Evolutionary conservation across 371 early-diverging fungal genomes (phyloP), one percentile per base, ranked within the genome.

Genomic region (Haplosporangium sp.): DNA sequence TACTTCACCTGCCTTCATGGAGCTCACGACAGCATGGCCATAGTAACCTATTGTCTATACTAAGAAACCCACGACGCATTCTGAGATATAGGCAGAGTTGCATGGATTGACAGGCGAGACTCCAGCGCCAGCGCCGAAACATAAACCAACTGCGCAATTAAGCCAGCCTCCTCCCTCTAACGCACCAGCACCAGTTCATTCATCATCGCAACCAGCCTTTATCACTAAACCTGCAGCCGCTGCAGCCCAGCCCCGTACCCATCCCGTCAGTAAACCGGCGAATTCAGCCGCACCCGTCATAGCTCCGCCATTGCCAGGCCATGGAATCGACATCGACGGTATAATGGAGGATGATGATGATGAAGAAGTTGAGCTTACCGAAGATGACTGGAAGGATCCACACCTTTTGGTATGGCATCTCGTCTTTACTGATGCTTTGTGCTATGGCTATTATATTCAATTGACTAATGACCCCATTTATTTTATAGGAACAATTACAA

Each of bases 321-420:
- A 82, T 21, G 80, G 73, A 12, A 20, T 76, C 9, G 80, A 83
- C 63, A 53, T 86, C n/a, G 62, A 55, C 6, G 74, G 57, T 13
- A 53, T 64, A 2, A 55, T 69, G 57, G 65, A 67, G 21, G 73
- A 80, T 6, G 73, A 81, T 16, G 74, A 80, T 18, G 79, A 80
- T 51, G 80, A 63, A n/a, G 80, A 85, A 12, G 80, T 86, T 0
- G 82, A 86, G 37, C 41, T 85, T 21, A 85, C 86, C 14, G 85
- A 85, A 29, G 82, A 84, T 14, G 85, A 85, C 54, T 71, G 86
- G 79, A 80, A 85, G 7, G 83, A 85, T 52, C 85, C 85, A 14
- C 59, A 62, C 11, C 65, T 85, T 41, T 51, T 85, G 68, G 85
- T 77, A 75, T 41, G 48, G 7, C 13, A 2, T 36, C 51, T n/a